A percentile compares a stretch with the other conserved stretches of the same genome.
These are phyloP conservation scores for Phaeosphaeria sp. DNA, from an alignment of 2,329 filamentous ascomycete species.

Conservation along the genomic window DNA sequence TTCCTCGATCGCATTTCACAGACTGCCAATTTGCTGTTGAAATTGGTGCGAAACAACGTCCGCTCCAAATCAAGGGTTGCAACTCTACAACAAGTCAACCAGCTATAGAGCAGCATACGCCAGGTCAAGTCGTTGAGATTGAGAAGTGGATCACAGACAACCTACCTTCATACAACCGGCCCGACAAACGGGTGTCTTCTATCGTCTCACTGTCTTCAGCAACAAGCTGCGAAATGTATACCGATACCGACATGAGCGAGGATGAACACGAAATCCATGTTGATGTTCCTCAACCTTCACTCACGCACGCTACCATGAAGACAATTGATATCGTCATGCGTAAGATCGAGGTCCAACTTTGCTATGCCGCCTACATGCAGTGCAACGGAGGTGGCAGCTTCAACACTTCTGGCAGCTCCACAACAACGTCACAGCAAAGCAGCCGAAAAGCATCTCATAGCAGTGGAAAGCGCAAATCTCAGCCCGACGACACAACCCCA, in stretches of 20 bases:
- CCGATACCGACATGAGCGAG: conserved; percentile 32
- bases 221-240: conserved; percentile 39
- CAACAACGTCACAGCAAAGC: conserved; percentile 6
- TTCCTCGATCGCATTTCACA: background rate
- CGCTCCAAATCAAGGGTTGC: background rate
- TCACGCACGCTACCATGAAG: conserved; percentile 27
- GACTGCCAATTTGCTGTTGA: background rate
- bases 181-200: conserved; percentile 32
- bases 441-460: conserved; percentile 18
- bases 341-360: conserved; percentile 35
- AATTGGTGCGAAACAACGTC: background rate
- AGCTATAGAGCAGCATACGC: background rate
- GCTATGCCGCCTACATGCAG: conserved; percentile 32
- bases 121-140: conserved; percentile 24
- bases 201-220: conserved; percentile 36
- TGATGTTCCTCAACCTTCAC: background rate
- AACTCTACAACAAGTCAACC: background rate
- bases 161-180: conserved; percentile 22
- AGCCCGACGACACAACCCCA: conserved; percentile 23
- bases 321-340: conserved; percentile 37
- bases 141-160: conserved; percentile 36
- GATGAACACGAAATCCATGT: conserved; percentile 24
- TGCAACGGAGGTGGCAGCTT: conserved; percentile 21
- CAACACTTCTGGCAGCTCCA: background rate
- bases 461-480: conserved; percentile 31